Evolutionary conservation across 75 land plant species (phyloP).

Genomic region (Cupressus sempervirens): DNA sequence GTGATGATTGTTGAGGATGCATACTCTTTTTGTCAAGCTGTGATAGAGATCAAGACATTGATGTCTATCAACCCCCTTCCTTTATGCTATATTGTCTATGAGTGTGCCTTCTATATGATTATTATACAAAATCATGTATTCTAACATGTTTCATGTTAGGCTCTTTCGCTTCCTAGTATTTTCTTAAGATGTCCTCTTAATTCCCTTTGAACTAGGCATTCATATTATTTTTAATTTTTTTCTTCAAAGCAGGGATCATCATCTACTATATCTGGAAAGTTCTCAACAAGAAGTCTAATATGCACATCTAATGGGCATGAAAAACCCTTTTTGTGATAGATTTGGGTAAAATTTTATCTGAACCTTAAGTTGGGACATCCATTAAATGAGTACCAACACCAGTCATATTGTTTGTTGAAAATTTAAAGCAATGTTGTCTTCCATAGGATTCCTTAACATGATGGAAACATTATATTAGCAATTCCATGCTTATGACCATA

Average conservation of each 20-base stretch:
- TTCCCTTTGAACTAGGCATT: neutral
- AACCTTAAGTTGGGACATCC: neutral
- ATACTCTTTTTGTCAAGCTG: neutral
- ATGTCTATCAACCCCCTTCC: neutral
- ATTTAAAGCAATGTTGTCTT: neutral
- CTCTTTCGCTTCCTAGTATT: neutral
- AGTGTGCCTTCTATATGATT: neutral
- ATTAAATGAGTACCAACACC: neutral
- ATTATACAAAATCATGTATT: neutral
- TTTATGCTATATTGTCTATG: neutral
- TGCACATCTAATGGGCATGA: neutral
- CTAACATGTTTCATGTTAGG: neutral
- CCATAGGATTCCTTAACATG: neutral
- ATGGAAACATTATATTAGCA: neutral
- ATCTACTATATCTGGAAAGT: neutral
- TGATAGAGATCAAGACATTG: neutral
- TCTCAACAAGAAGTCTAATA: neutral
- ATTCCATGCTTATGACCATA: neutral
- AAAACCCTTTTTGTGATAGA: neutral
- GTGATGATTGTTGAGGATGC: neutral
- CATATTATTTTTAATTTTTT: too few relatives aligned
- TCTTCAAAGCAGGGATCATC: neutral
- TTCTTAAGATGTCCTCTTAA: neutral
- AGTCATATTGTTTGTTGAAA: neutral
- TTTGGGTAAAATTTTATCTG: neutral